Percentiles rank a stretch among this genome's conserved stretches.
phyloP scores from a whole-genome alignment of 164 flowering plant species.

The Magnolia officinalis region DNA sequence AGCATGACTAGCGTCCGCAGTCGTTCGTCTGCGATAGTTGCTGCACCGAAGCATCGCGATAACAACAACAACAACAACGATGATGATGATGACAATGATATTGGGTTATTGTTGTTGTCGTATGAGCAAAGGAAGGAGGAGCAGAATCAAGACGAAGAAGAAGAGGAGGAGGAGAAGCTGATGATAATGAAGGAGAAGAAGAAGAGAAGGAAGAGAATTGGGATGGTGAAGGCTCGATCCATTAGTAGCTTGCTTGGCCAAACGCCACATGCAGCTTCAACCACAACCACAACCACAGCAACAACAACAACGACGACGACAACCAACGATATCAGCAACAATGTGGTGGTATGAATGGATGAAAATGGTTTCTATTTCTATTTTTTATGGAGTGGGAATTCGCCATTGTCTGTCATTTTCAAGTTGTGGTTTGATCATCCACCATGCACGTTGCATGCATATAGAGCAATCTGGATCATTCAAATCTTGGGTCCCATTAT shows the following conservation, averaged over 20 bases:
- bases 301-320: too few relatives aligned
- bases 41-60: neutral
- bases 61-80: neutral
- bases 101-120: neutral
- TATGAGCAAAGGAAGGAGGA: constrained; percentile 2
- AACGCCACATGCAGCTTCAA: constrained; percentile 11
- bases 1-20: constrained; percentile 48
- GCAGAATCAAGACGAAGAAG: neutral
- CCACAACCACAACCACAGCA: too few relatives aligned
- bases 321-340: neutral
- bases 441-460: neutral
- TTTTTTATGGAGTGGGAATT: neutral
- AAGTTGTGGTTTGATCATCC: neutral
- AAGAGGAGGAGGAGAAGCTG: constrained; percentile 17
- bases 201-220: constrained; percentile 57
- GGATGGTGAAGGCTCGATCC: constrained; percentile 72
- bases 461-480: too few relatives aligned
- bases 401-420: neutral
- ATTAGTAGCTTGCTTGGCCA: constrained; percentile 65
- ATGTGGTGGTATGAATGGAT: neutral
- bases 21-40: constrained; percentile 4
- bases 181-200: constrained; percentile 24
- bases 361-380: neutral
- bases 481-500: too few relatives aligned
- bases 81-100: neutral